Base-by-base conservation (phyloP, 345 rosid species). In the Pseudoturritis turrita region DNA sequence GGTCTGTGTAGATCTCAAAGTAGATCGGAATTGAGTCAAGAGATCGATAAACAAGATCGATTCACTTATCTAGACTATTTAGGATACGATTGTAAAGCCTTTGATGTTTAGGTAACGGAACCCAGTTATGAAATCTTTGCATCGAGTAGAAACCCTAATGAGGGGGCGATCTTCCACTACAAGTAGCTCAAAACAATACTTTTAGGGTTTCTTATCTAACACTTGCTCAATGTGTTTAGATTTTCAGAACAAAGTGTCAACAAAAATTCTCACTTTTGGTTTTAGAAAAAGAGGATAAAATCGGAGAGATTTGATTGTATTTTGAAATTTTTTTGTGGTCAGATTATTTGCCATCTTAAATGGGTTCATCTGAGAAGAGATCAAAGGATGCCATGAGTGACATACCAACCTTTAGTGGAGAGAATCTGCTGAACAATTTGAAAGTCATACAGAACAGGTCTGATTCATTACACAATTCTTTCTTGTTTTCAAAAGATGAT, bases 391-490 rank as follows among this genome's bases (percentile, higher is more conserved):
- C 68, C 18, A 51, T 79, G 46, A 80, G 68, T 77, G 96, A 91
- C 58, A 70, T 91, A 49, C 91, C 84, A 17, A 88, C 80, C 50
- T 87, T 85, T 68, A 89, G 74, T 41, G 86, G 78, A 2, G 99
- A 95, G 84, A 87, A 95, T 83, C 52, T 91, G 70, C 99, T 88
- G 73, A 91, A 82, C 78, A 95, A 95, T 84, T 81, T 87, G 94
- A 95, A 91, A 87, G 80, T 89, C 23, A 81, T 91, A 44, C 94
- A 89, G 62, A 91, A 91, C 94, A 88, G 99, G 98, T 91, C 54
- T 47, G 77, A 74, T 83, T 77, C 28, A 0, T 15, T 31, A 4
- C 50, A 66, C 37, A 10, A 0, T 18, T 11, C n/a, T 17, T 1
- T 31, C 47, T 59, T 0, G 15, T 19, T 49, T 10, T 68, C 59